A percentile compares a stretch with the other conserved stretches of the same genome.
Evolutionary conservation across 352 stramenopile species (phyloP).

Genomic region (Aphanomyces astaci): DNA sequence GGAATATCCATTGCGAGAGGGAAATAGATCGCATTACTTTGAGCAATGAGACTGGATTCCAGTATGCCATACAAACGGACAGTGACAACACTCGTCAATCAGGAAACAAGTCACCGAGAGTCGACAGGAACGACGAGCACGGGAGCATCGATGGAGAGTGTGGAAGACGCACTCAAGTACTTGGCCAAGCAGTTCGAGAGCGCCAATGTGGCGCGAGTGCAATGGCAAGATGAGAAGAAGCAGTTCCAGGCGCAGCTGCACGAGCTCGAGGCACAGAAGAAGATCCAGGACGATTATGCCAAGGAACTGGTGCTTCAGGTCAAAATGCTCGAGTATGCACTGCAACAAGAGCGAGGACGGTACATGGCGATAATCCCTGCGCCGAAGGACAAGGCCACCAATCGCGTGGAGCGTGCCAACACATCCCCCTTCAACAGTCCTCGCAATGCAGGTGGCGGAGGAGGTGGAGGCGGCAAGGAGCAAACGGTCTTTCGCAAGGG

Average conservation of each 20-base stretch:
- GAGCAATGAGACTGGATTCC: neutral
- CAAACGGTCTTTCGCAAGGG: slow-evolving; percentile 54
- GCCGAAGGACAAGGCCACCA: slow-evolving; percentile 43
- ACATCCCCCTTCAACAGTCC: slow-evolving; percentile 36
- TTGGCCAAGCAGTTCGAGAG: slow-evolving; percentile 78
- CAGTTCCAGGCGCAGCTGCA: slow-evolving; percentile 63
- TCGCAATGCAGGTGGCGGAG: too few species aligned
- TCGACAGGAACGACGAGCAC: neutral
- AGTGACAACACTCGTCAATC: neutral
- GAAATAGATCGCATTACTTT: neutral
- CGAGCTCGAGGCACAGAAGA: slow-evolving; percentile 67
- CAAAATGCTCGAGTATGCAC: slow-evolving; percentile 85
- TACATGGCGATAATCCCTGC: slow-evolving; percentile 67
- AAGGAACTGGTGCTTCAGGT: slow-evolving; percentile 78
- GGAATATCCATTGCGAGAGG: neutral
- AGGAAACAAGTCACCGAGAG: neutral
- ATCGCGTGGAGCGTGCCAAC: slow-evolving; percentile 47
- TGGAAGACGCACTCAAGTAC: slow-evolving; percentile 77
- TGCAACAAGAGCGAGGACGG: slow-evolving; percentile 59
- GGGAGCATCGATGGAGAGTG: slow-evolving; percentile 55
- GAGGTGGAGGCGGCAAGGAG: slow-evolving; percentile 26
- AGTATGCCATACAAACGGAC: neutral
- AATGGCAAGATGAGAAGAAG: slow-evolving; percentile 70
- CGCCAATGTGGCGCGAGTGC: slow-evolving; percentile 61
- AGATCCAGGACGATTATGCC: slow-evolving; percentile 72